Percentiles rank a stretch among this genome's conserved stretches.
Conservation (phyloP, 1,284 basidiomycete genomes). For the Boletus semigastroideus region DNA sequence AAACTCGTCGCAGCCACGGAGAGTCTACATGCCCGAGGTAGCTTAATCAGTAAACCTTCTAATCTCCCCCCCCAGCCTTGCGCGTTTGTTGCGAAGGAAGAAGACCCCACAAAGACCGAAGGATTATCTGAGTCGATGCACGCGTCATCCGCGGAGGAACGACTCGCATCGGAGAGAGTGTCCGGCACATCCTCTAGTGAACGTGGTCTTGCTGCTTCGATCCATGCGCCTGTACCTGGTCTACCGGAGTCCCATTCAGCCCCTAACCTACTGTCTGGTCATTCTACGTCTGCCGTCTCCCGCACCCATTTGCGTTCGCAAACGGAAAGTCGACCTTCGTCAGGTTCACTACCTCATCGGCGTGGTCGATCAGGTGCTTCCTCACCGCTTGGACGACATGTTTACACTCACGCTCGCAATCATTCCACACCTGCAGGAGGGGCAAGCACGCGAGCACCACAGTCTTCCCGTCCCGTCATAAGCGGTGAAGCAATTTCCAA, state of each 20-base stretch:
- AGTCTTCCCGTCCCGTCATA: conserved; percentile 61
- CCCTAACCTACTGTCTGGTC: conserved; percentile 19
- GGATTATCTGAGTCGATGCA: conserved; percentile 32
- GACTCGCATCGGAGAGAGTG: conserved; percentile 11
- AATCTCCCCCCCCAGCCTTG: conserved; percentile 16
- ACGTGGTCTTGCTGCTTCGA: conserved; percentile 41
- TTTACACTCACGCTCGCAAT: conserved; percentile 49
- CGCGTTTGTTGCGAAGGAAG: conserved; percentile 9
- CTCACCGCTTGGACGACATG: conserved; percentile 39
- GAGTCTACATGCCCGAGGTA: conserved; percentile 17
- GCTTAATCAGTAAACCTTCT: conserved; percentile 16
- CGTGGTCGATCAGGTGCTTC: conserved; percentile 41
- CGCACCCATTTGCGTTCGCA: conserved; percentile 50
- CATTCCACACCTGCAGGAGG: conserved; percentile 55
- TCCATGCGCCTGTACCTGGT: conserved; percentile 46
- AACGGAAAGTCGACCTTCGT: conserved; percentile 44
- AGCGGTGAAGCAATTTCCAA: conserved; percentile 65
- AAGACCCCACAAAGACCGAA: conserved; percentile 12
- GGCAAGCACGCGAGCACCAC: conserved; percentile 39
- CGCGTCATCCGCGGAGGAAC: conserved; percentile 21
- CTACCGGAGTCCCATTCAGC: conserved; percentile 32
- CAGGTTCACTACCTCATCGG: conserved; percentile 27
- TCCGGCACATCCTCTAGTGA: conserved; percentile 21
- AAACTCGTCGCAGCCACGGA: conserved; percentile 41
- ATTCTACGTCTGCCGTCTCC: conserved; percentile 8